Evolutionary conservation across 176 grass and related monocot species (phyloP).

Genomic region (Puccinellia tenuiflora): DNA sequence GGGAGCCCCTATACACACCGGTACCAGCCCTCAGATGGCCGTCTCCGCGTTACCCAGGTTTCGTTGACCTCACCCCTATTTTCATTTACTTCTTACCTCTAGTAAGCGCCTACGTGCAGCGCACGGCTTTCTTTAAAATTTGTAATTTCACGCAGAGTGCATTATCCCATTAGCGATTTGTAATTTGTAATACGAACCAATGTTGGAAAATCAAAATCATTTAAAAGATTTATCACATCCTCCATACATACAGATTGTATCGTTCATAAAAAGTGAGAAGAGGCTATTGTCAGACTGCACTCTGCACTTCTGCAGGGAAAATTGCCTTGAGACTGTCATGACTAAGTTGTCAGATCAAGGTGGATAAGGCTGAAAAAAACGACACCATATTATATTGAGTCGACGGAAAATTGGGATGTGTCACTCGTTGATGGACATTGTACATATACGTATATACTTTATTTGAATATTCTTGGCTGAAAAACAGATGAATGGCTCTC

Average conservation of each 20-base stretch:
- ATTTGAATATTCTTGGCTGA: neutral
- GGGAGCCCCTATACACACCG: slow-evolving; percentile 68
- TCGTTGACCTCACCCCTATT: neutral
- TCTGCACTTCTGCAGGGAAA: too few relatives aligned
- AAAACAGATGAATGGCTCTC: neutral
- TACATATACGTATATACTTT: neutral
- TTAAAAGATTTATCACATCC: too few relatives aligned
- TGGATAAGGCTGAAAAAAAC: too few relatives aligned
- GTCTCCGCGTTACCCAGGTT: slow-evolving; percentile 79
- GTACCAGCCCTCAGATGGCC: slow-evolving; percentile 47
- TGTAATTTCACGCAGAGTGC: too few relatives aligned
- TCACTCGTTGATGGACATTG: neutral
- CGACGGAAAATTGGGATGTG: too few relatives aligned
- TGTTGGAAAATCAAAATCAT: neutral
- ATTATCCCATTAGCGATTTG: too few relatives aligned
- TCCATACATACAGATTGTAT: neutral
- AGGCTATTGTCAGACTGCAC: neutral
- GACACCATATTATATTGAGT: too few relatives aligned
- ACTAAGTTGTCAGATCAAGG: too few relatives aligned
- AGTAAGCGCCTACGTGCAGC: too few relatives aligned
- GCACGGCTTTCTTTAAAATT: too few relatives aligned
- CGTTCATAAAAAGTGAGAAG: neutral
- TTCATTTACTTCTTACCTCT: neutral
- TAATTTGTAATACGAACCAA: too few relatives aligned
- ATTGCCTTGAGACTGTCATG: too few relatives aligned